Evolutionary conservation across 1,284 basidiomycete species (phyloP).

Genomic region (Phlebopus sp.): DNA sequence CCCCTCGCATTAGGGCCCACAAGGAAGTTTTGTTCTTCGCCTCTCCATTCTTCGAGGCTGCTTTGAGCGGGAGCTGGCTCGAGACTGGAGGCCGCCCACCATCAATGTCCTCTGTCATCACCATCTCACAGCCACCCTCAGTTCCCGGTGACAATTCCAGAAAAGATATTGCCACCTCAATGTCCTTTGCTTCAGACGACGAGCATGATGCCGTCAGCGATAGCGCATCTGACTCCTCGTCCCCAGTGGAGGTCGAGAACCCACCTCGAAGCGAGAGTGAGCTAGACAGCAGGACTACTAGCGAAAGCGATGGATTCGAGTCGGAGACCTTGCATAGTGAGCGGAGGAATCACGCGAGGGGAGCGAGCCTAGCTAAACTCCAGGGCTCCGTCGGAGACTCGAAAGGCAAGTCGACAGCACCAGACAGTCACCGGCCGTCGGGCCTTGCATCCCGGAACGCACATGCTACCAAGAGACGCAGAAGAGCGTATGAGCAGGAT

Average conservation of each 20-base stretch:
- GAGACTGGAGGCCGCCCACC: slow-evolving; percentile 64
- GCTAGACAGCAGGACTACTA: slow-evolving; percentile 24
- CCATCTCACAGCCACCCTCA: slow-evolving; percentile 69
- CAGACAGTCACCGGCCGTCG: slow-evolving; percentile 17
- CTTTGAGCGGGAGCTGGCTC: slow-evolving; percentile 76
- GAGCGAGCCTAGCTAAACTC: slow-evolving; percentile 47
- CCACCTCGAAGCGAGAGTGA: slow-evolving; percentile 26
- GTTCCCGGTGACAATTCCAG: slow-evolving; percentile 46
- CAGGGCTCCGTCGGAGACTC: slow-evolving; percentile 27
- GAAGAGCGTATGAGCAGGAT: slow-evolving; percentile 49
- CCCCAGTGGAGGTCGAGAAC: slow-evolving; percentile 35
- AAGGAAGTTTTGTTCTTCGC: slow-evolving; percentile 83
- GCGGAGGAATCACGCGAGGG: slow-evolving; percentile 36
- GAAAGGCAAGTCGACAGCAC: slow-evolving; percentile 17
- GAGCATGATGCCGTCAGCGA: slow-evolving; percentile 37
- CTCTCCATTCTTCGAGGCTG: slow-evolving; percentile 83
- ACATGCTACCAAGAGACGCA: slow-evolving; percentile 39
- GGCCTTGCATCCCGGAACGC: slow-evolving; percentile 29
- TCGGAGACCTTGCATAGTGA: slow-evolving; percentile 11
- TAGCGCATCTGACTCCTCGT: slow-evolving; percentile 30
- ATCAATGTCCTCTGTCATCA: slow-evolving; percentile 77
- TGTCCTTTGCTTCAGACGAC: slow-evolving; percentile 57
- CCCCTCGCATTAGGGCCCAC: slow-evolving; percentile 58
- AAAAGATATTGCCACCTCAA: slow-evolving; percentile 44
- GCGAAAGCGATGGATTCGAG: slow-evolving; percentile 38